Base-by-base conservation (phyloP, 441 rosid species). In the Breynia disticha region DNA sequence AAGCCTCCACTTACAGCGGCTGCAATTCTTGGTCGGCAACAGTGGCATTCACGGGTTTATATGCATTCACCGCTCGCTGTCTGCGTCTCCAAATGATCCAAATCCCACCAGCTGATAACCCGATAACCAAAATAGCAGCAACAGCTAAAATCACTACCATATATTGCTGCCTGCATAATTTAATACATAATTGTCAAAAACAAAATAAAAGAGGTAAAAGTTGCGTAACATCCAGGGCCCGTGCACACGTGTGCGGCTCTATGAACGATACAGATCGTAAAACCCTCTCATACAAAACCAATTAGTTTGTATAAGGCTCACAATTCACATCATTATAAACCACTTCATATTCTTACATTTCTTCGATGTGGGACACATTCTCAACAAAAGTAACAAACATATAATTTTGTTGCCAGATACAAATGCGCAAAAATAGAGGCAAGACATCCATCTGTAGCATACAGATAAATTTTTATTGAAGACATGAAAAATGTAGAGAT, bases 1-100 rank as follows among this genome's bases (percentile, higher is more conserved):
- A 12, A 17, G 21, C 37, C 9, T 51, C 15, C 16, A 17, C 15
- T 52, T 50, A 47, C 4, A 82, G 55, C 3, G 87, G 89, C 67
- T 80, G 89, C 41, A 85, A 70, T 71, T 91, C 96, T 68, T 82
- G 98, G 69, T 86, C 89, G 0, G 83, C 72, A 37, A 49, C 73
- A 48, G 63, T 64, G 0, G 55, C 66, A 57, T 73, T 69, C 0
- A 86, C 89, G 12, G 89, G 94, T 63, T 77, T 82, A 70, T 86
- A 82, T 16, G 73, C 57, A 54, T 61, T 80, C 2, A 46, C 24
- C 16, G 69, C 8, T 70, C 67, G 72, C 50, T 55, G 74, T 45
- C 72, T 71, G 19, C 51, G 70, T 71, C 68, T 80, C 90, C 73
- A 61, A 14, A 80, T 42, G 37, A 77, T 52, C 87, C 83, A 83